A percentile compares a stretch with the other conserved stretches of the same genome.
These are phyloP conservation scores for Euclidium syriacum DNA, from an alignment of 345 rosid genomes.

Conservation along the genomic window DNA sequence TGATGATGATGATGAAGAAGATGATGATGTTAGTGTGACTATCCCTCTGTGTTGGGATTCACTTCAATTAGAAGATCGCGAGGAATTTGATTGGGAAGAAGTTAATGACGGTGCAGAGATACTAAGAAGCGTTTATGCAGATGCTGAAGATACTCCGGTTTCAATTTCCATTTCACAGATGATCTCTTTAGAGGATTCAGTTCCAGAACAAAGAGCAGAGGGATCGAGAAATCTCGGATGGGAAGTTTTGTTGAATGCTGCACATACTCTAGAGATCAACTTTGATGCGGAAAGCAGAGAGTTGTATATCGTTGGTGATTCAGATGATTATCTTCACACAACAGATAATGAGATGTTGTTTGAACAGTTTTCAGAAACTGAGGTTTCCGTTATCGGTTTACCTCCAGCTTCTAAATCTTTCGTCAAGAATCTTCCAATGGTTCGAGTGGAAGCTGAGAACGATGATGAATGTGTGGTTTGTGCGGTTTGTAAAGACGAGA, in stretches of 20 bases:
- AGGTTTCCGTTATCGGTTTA: conserved; percentile 36
- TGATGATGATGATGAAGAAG: conserved; percentile 32
- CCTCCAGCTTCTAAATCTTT: conserved; percentile 69
- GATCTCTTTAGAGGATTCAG: conserved; percentile 47
- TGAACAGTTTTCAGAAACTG: conserved; percentile 72
- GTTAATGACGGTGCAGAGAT: conserved; percentile 59
- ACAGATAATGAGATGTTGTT: conserved; percentile 60
- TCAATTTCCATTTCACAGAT: conserved; percentile 47
- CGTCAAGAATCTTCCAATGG: conserved; percentile 53
- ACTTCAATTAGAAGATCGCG: conserved; percentile 60
- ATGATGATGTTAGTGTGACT: conserved; percentile 44
- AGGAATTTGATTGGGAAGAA: conserved; percentile 96
- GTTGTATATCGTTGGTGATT: conserved; percentile 29
- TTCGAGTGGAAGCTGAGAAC: conserved; percentile 29
- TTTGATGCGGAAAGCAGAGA: conserved; percentile 40
- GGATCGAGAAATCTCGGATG: conserved; percentile 57
- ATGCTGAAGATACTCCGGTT: conserved; percentile 45
- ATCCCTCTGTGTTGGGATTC: conserved; percentile 72
- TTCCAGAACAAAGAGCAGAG: conserved; percentile 43
- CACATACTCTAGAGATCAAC: conserved; percentile 47
- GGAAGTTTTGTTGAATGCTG: conserved; percentile 70
- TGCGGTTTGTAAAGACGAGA: conserved; percentile 91
- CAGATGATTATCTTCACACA: conserved; percentile 48
- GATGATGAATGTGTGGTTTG: conserved; percentile 39
- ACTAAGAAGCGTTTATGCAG: conserved; percentile 52